Evolutionary conservation across 371 early-diverging fungal genomes (phyloP).

Genomic region (Choanephora cucurbitarum): DNA sequence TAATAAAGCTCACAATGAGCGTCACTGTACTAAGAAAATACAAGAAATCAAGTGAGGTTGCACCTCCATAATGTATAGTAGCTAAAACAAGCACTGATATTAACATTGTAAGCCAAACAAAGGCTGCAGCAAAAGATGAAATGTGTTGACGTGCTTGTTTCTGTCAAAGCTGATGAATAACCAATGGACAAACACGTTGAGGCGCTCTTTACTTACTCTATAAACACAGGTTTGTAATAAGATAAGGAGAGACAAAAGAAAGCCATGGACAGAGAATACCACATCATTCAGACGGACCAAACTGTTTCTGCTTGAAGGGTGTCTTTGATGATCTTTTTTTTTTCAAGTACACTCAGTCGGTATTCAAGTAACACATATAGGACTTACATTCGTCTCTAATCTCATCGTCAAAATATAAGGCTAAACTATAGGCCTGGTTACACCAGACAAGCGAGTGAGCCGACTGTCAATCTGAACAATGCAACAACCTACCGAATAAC

Average conservation of each 20-base stretch:
- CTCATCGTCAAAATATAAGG: constrained; percentile 59
- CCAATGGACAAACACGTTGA: background rate
- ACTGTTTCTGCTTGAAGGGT: constrained; percentile 53
- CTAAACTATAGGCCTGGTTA: constrained; percentile 62
- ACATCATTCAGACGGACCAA: constrained; percentile 85
- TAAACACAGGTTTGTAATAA: constrained; percentile 69
- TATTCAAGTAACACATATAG: background rate
- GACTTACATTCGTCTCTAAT: constrained; percentile 64
- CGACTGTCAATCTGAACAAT: background rate
- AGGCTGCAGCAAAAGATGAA: constrained; percentile 37
- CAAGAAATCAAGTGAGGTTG: constrained; percentile 56
- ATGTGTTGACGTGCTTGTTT: constrained; percentile 40
- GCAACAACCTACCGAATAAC: constrained; percentile 59
- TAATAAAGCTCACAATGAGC: constrained; percentile 67
- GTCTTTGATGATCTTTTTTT: constrained; percentile 57
- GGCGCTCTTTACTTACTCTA: constrained; percentile 54
- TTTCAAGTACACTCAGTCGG: constrained; percentile 10
- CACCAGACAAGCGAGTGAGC: background rate
- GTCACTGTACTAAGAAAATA: constrained; percentile 75
- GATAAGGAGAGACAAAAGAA: constrained; percentile 59
- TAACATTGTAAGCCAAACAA: constrained; percentile 37
- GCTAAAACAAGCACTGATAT: constrained; percentile 36
- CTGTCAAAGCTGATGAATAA: constrained; percentile 19
- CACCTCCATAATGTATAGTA: constrained; percentile 33
- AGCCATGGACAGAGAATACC: constrained; percentile 79